phyloP scores from a whole-genome alignment of 2,329 filamentous ascomycete genomes.

The Penicillium nordicum region DNA sequence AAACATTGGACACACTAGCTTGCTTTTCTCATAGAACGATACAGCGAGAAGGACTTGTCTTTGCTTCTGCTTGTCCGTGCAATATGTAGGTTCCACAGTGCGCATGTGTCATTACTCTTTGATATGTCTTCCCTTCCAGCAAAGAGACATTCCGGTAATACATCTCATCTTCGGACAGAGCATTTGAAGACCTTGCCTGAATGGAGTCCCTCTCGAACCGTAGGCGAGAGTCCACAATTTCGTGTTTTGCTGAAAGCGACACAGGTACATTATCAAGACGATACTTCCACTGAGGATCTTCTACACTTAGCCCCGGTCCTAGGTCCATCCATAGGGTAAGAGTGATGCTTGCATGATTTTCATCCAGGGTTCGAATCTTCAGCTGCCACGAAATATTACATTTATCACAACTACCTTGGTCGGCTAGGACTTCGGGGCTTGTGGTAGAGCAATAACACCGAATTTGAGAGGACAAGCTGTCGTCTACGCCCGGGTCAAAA shows the following conservation, averaged over 20 bases:
- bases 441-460: neutral
- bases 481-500: neutral
- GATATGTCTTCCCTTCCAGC: neutral
- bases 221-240: neutral
- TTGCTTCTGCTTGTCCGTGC: neutral
- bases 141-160: neutral
- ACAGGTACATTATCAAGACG: neutral
- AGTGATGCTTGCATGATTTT: neutral
- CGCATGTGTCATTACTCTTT: neutral
- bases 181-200: neutral
- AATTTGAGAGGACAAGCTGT: neutral
- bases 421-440: neutral
- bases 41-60: neutral
- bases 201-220: neutral
- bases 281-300: neutral
- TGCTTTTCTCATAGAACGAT: neutral
- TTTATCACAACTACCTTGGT: neutral
- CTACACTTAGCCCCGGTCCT: neutral
- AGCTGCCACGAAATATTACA: neutral
- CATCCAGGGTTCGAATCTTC: neutral
- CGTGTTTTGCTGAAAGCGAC: neutral
- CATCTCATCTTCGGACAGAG: neutral
- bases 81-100: neutral
- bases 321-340: neutral
- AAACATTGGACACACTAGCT: too few relatives aligned